A percentile compares a stretch with the other conserved stretches of the same genome.
Evolutionary conservation across 768 basidiomycete genomes (phyloP).

Genomic region (Boletus rubescentipes): DNA sequence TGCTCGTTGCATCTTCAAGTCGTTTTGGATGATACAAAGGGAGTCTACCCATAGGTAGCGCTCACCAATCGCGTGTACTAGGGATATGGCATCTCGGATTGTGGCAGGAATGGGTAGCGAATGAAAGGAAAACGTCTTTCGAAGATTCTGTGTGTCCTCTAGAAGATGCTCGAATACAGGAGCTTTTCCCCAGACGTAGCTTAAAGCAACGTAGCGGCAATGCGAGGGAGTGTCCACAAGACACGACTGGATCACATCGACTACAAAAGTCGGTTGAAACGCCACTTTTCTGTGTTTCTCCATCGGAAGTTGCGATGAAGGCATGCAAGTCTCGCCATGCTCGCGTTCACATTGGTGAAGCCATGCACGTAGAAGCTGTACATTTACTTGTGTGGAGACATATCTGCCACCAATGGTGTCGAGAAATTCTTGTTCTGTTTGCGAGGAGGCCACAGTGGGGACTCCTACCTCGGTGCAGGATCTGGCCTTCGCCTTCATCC

Average conservation of each 20-base stretch:
- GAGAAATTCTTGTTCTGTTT: slow-evolving; percentile 1
- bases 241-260: slow-evolving; percentile 18
- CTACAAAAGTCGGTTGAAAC: slow-evolving; percentile 12
- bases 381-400: background rate
- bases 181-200: slow-evolving; percentile 20
- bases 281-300: background rate
- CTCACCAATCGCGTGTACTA: slow-evolving; percentile 20
- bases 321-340: slow-evolving; percentile 8
- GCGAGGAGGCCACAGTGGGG: no score
- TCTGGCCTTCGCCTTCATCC: no score
- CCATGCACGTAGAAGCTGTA: slow-evolving; percentile 8
- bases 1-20: slow-evolving; percentile 12
- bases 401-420: slow-evolving; percentile 9
- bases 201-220: slow-evolving; percentile 25
- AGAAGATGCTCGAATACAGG: slow-evolving; percentile 11
- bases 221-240: slow-evolving; percentile 8
- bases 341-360: slow-evolving; percentile 4
- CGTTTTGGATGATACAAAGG: slow-evolving; percentile 23
- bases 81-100: slow-evolving; percentile 20
- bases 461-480: no score
- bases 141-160: slow-evolving; percentile 5
- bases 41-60: slow-evolving; percentile 29
- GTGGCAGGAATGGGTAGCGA: slow-evolving; percentile 16
- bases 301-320: background rate
- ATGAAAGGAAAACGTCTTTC: background rate